Base-by-base conservation (phyloP, 1,284 basidiomycete genomes). In the Cryptococcus jaspeensis region DNA sequence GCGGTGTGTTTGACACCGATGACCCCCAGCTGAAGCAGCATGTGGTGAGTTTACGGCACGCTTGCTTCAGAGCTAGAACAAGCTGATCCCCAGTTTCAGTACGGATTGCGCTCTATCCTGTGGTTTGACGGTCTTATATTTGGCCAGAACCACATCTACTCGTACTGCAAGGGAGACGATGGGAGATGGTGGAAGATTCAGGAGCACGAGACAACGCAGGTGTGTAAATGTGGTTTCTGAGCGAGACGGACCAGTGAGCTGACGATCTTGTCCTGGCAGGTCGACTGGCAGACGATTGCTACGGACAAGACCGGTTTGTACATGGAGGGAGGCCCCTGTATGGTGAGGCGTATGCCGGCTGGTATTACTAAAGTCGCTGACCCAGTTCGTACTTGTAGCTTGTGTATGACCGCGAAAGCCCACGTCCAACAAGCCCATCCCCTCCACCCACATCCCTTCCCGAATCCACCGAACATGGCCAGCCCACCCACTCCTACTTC, bases 251-350 rank as follows among this genome's bases (percentile, higher is more conserved):
- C 4, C 1, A 25, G 44, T 23, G 35, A 25, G n/a, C 13, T 25
- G 41, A 40, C 13, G 36, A 4, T 55, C 7, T 22, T 22, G 38
- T 22, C n/a, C n/a, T 7, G 23, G 12, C 37, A 71, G 69, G 60
- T 69, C 12, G 58, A 65, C 8, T 76, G 63, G 61, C 60, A 64
- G 38, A 50, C 48, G 1, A 67, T 76, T 12, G 52, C 50, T 16
- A 50, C 16, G 3, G 74, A 76, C 59, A 60, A 55, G 44, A 73
- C 70, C 0, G 74, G 74, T 2, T 54, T 70, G 50, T 74, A 63
- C 52, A 73, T 74, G 59, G 73, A 74, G 37, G 74, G 72, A 9
- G 74, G 74, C 3, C 67, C 73, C 5, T 74, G 73, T 51, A 45
- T 66, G n/a, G 59, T 71, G 58, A 49, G 61, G 53, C 56, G 38